Evolutionary conservation across 2,329 filamentous ascomycete species (phyloP), one percentile per base, ranked within the genome.

Genomic region (Diaporthe citri): DNA sequence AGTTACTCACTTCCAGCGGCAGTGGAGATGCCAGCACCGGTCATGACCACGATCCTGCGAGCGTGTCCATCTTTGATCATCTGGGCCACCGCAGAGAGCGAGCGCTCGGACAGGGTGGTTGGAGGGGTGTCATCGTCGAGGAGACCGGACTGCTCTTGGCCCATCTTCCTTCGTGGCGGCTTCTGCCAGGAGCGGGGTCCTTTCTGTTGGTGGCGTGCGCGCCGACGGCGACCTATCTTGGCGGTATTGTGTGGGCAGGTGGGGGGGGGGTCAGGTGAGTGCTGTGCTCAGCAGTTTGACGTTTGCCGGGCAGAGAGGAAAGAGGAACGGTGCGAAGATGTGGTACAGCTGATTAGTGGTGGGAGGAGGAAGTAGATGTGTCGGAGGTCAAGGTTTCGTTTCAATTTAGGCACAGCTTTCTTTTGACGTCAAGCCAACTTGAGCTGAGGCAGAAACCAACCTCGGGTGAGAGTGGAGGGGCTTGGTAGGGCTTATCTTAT

Each of bases 11-110:
- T 93, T 74, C 91, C 91, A 73, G 91, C 91, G 13, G 90, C 89
- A 0, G 94, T 96, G 41, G 93, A 95, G 78, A 98, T 97, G 64
- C 96, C 96, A 17, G 96, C 96, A 75, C 96, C 96, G 3, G 94
- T 95, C 91, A 98, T 92, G 77, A 98, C 93, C 34, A 97, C 95
- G 74, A 99, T 93, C 67, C 89, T 89, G 79, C 89, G 89, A 46
- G 89, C 92, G 66, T 88, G 83, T 60, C 92, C 93, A 80, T 91
- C 88, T 78, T 90, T 91, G 83, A 99, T 96, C 80, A 94, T 93
- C 39, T 93, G 89, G n/a, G 95, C 96, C 52, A 98, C 87, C 5
- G 91, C 93, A 25, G 93, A 87, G 20, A 98, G 83, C 39, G 89
- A 93, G 73, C 95, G 91, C 43, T 89, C 90, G 56, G 89, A 85